These are phyloP conservation scores for Candolleomyces aberdarensis DNA, from an alignment of 768 basidiomycete genomes.

Conservation along the genomic window DNA sequence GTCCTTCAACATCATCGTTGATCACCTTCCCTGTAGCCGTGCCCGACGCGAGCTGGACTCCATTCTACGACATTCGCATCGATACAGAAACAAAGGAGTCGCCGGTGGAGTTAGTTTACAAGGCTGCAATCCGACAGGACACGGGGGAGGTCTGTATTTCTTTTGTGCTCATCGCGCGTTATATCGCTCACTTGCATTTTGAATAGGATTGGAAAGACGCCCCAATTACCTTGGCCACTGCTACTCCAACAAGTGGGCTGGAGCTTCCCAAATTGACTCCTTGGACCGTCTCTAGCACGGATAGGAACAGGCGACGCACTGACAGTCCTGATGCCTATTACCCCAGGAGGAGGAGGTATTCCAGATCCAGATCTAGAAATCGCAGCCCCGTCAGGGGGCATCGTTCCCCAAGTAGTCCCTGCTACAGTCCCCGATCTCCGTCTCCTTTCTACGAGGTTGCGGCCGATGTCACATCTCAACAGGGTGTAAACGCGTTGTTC, in stretches of 20 bases:
- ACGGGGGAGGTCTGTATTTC: conserved; percentile 35
- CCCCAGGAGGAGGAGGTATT: no score
- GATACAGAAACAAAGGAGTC: conserved; percentile 37
- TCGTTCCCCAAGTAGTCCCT: no score
- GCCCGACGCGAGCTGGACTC: conserved; percentile 31
- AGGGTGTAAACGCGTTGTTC: conserved; percentile 39
- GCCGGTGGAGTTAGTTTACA: conserved; percentile 37
- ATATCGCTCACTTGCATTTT: background rate
- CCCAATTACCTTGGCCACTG: conserved; percentile 39
- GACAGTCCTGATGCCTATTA: no score
- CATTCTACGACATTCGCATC: conserved; percentile 40
- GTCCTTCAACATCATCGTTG: background rate
- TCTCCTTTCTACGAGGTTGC: background rate
- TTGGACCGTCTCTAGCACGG: conserved; percentile 30
- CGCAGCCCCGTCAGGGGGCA: no score
- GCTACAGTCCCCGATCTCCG: no score
- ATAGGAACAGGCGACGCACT: conserved; percentile 7
- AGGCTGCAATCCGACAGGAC: conserved; percentile 36
- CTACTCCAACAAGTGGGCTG: conserved; percentile 38
- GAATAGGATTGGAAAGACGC: conserved; percentile 40
- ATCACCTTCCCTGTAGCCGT: conserved; percentile 25
- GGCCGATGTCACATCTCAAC: conserved; percentile 29
- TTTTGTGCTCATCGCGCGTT: background rate
- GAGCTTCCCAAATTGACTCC: conserved; percentile 31
- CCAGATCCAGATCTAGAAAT: no score